Evolutionary conservation across 2,329 filamentous ascomycete genomes (phyloP), one percentile per base, ranked within the genome.

Genomic region (Xylariaceae sp.): DNA sequence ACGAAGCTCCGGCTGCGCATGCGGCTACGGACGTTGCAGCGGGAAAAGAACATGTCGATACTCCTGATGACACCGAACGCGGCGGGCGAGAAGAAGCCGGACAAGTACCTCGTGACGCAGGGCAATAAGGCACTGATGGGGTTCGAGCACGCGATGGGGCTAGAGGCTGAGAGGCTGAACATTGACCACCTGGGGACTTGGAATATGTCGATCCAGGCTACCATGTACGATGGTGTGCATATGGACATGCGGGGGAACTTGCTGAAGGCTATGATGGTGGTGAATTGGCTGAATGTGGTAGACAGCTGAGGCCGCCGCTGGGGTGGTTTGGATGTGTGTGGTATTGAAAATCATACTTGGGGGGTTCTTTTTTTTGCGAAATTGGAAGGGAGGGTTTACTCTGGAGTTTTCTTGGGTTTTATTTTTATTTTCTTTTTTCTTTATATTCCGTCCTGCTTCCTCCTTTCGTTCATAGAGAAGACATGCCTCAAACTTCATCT

Each of bases 141-240:
- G 3, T 78, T 76, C 58, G 75, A 78, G 64, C 71, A 74, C 57
- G 65, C 62, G 32, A 71, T 74, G 58, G 64, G 62, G 11, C 50
- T 57, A 7, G 68, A 73, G 37, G 69, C 67, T 27, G 57, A 62
- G 51, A 70, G 65, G 56, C 68, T 67, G 46, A 70, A 72, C 1
- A 63, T 77, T 26, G 74, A 77, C 55, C 71, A 75, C 62, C 63
- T 78, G 39, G 75, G 76, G 7, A 77, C 75, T 34, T 78, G 74
- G 74, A 78, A 77, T 58, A 77, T 76, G 73, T 76, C 72, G 57
- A 72, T 77, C 52, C 75, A 77, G 61, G 70, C 70, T n/a, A 73
- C 68, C 29, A 71, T 74, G 57, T 76, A 74, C 61, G 75, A 78
- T 65, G 74, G 74, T 3, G 74, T 77, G 47, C 74, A 77, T 65